A percentile compares a stretch with the other conserved stretches of the same genome.
Conservation (phyloP, 1,284 basidiomycete species). For the Austroboletus sp. region DNA sequence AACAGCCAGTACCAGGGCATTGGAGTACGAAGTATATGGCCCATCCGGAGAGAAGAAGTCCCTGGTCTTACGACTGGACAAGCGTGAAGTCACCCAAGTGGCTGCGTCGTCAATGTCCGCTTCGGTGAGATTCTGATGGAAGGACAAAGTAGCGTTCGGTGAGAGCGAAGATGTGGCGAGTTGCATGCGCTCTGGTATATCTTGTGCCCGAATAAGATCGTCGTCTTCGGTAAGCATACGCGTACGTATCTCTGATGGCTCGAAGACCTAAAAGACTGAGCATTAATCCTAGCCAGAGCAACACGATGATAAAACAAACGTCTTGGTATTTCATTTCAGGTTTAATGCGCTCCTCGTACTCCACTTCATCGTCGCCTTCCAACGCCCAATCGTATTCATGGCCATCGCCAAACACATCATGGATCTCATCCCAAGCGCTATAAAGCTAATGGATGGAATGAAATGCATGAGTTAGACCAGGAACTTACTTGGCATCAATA, state of each 20-base stretch:
- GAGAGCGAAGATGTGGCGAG: constrained; percentile 83
- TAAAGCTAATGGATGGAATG: constrained; percentile 18
- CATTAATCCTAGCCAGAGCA: constrained; percentile 8
- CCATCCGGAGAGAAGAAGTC: constrained; percentile 67
- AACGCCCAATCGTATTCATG: constrained; percentile 95
- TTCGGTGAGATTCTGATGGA: constrained; percentile 60
- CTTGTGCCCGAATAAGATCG: constrained; percentile 83
- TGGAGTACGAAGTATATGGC: constrained; percentile 52
- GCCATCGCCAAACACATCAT: constrained; percentile 95
- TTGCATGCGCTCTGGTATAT: constrained; percentile 96
- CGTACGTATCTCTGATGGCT: constrained; percentile 92
- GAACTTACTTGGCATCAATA: constrained; percentile 76
- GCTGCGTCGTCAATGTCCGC: constrained; percentile 77
- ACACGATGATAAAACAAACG: constrained; percentile 44
- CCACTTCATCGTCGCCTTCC: constrained; percentile 65
- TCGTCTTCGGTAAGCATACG: constrained; percentile 92
- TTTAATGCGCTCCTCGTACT: constrained; percentile 53
- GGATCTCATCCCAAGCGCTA: constrained; percentile 95
- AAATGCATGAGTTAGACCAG: constrained; percentile 1
- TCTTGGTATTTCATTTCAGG: constrained; percentile 84
- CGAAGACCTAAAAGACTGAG: constrained; percentile 73
- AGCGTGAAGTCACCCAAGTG: constrained; percentile 80
- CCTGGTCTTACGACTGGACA: constrained; percentile 73
- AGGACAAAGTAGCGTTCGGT: constrained; percentile 56
- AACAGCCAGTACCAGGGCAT: constrained; percentile 74